Evolutionary conservation across 495 filamentous ascomycete species (phyloP).

Genomic region (Penicillium odoratum): DNA sequence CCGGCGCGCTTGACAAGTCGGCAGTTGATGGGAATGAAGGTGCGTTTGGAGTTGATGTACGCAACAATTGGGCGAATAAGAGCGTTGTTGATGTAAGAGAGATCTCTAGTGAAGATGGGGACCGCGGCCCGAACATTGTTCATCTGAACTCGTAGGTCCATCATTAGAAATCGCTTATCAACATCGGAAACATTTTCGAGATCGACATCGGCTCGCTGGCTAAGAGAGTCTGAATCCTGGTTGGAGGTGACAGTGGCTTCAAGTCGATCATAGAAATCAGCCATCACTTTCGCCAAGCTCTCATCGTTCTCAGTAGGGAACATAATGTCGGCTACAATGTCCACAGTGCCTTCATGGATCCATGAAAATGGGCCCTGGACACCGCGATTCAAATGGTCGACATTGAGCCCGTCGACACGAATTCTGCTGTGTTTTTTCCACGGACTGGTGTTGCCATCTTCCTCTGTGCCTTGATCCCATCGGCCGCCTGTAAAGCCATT

Average conservation of each 20-base stretch:
- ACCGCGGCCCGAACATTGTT: conserved; percentile 91
- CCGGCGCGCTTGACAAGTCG: conserved; percentile 81
- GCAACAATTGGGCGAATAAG: conserved; percentile 96
- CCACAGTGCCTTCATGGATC: conserved; percentile 95
- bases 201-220: conserved; percentile 8
- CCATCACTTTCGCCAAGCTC: conserved; percentile 86
- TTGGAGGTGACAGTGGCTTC: conserved; percentile 86
- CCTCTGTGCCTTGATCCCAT: conserved; percentile 52
- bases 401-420: conserved; percentile 88
- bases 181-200: conserved; percentile 28
- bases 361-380: conserved; percentile 94
- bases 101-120: conserved; percentile 83
- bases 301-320: conserved; percentile 84
- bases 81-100: conserved; percentile 95
- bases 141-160: conserved; percentile 87
- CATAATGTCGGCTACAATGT: conserved; percentile 94
- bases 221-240: conserved; percentile 39
- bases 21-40: conserved; percentile 93
- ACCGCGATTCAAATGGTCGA: conserved; percentile 93
- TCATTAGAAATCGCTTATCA: conserved; percentile 73
- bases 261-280: conserved; percentile 90
- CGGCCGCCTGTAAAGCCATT: conserved; percentile 65
- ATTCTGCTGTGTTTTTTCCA: conserved; percentile 95
- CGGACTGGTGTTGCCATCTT: conserved; percentile 48
- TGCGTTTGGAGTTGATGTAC: conserved; percentile 91